These are phyloP conservation scores for Wickerhamomyces mucosus DNA, from an alignment of 805 yeast genomes.

Conservation along the genomic window DNA sequence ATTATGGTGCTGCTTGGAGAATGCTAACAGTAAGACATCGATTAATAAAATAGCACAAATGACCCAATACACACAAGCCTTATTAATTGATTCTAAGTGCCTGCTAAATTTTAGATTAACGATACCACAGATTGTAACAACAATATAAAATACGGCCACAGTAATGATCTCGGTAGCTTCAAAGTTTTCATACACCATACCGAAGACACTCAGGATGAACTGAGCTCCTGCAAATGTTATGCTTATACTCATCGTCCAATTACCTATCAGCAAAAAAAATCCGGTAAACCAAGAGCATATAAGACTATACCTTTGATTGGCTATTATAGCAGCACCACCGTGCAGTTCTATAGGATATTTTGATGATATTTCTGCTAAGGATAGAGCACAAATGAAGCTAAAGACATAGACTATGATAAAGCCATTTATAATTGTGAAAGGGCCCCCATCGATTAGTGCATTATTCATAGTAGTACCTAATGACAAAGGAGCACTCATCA, in stretches of 20 bases:
- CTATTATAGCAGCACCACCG: constrained; percentile 65
- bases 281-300: constrained; percentile 71
- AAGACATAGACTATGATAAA: constrained; percentile 59
- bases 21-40: constrained; percentile 48
- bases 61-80: constrained; percentile 67
- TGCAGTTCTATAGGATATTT: constrained; percentile 73
- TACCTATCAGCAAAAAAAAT: constrained; percentile 65
- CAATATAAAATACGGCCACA: constrained; percentile 43
- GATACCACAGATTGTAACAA: constrained; percentile 51
- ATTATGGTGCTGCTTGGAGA: constrained; percentile 52
- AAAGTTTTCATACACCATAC: constrained; percentile 49
- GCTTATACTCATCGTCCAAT: constrained; percentile 69
- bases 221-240: constrained; percentile 72
- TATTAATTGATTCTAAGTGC: constrained; percentile 53
- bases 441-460: constrained; percentile 68
- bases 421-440: constrained; percentile 67
- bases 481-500: constrained; percentile 79
- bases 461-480: constrained; percentile 65
- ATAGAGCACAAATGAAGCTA: constrained; percentile 54
- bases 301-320: constrained; percentile 46
- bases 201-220: constrained; percentile 56
- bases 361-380: constrained; percentile 69
- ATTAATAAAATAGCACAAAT: constrained; percentile 60
- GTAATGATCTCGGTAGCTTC: constrained; percentile 48
- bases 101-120: constrained; percentile 53